These are phyloP conservation scores for Giardia muris DNA, from an alignment of 208 protist species.

Conservation along the genomic window DNA sequence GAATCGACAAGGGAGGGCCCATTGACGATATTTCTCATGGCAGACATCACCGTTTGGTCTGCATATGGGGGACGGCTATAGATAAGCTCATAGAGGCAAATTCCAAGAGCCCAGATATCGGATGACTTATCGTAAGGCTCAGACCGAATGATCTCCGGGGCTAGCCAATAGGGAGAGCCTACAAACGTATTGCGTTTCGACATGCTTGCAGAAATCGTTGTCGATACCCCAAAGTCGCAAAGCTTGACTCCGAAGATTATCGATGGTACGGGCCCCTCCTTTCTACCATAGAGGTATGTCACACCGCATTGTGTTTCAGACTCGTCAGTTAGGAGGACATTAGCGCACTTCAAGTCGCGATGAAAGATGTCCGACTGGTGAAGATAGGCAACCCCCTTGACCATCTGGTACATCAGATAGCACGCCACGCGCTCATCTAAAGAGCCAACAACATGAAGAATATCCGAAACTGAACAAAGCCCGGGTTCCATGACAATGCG, in stretches of 20 bases:
- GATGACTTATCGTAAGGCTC: constrained; percentile 72
- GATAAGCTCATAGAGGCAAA: constrained; percentile 32
- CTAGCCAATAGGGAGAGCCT: constrained; percentile 79
- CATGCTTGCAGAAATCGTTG: constrained; percentile 48
- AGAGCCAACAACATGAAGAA: not conserved
- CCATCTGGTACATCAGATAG: not conserved
- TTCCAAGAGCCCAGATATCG: constrained; percentile 49
- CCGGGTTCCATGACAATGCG: not conserved
- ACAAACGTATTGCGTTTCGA: constrained; percentile 66
- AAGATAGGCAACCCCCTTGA: constrained; percentile 4
- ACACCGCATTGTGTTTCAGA: not conserved
- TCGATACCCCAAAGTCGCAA: constrained; percentile 67
- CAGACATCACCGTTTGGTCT: not conserved
- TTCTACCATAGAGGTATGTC: not conserved
- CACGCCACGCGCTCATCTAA: not conserved
- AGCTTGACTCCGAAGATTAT: constrained; percentile 51
- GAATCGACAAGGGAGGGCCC: not conserved
- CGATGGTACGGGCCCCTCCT: not conserved
- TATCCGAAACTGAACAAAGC: not conserved
- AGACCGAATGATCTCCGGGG: constrained; percentile 71
- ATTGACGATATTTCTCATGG: not conserved
- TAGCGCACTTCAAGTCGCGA: not conserved
- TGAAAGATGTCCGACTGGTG: not conserved
- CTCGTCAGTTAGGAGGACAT: not conserved
- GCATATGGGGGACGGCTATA: not conserved